Conservation (phyloP, 176 grass and related monocot species). For the Carex kokanica region DNA sequence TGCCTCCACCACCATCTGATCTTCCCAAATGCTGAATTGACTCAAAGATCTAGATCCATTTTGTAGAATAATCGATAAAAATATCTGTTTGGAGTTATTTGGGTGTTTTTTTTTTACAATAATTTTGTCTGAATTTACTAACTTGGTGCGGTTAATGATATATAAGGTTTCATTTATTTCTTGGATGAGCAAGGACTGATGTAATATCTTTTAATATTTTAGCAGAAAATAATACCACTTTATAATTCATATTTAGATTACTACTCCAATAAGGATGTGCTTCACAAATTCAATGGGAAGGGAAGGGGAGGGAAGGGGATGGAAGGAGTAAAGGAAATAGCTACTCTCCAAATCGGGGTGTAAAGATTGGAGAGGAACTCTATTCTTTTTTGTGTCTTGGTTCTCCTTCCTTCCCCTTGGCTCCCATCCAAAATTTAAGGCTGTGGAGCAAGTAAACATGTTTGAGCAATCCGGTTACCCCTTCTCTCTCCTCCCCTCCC, state of each 20-base stretch:
- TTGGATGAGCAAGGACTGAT: not conserved
- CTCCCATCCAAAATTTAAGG: no score
- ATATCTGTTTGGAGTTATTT: not conserved
- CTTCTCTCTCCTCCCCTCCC: no score
- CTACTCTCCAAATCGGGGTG: no score
- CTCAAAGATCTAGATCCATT: not conserved
- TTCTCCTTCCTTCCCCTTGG: no score
- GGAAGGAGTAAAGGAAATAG: no score
- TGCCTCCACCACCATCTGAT: conserved; percentile 66
- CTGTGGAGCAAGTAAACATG: no score
- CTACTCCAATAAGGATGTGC: no score
- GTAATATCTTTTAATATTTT: not conserved
- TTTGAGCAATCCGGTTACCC: no score
- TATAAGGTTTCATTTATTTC: not conserved
- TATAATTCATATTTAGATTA: not conserved
- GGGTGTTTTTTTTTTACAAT: not conserved
- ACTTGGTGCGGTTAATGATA: not conserved
- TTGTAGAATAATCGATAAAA: not conserved
- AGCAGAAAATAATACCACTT: not conserved
- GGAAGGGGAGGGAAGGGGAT: no score
- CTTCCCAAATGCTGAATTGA: conserved; percentile 50
- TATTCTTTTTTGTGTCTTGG: no score
- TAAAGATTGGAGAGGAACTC: no score
- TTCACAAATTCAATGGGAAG: no score
- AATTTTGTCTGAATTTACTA: not conserved